Evolutionary conservation across 306 rosid species (phyloP), one percentile per base, ranked within the genome.

Genomic region (Sindora glabra): DNA sequence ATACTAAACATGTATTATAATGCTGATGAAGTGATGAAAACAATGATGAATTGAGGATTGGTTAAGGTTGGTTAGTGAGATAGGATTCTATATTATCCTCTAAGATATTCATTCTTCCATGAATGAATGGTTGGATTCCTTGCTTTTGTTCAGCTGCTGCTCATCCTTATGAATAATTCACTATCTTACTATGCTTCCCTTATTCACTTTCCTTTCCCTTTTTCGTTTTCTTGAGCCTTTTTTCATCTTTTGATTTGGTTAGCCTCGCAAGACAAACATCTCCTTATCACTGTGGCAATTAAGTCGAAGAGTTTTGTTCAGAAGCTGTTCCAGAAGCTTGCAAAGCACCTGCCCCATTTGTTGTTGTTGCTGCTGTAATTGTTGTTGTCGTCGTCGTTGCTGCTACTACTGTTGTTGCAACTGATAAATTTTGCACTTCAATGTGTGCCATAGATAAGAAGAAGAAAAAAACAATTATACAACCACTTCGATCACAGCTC

Each of bases 291-390:
- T 33, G 64, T 30, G 5, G 74, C 64, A 37, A 65, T 72, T 64
- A 81, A 56, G 72, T 62, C 45, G 76, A 70, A 9, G 88, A 74
- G 48, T 74, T 81, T 63, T 76, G 89, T 48, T 82, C 86, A 17
- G 89, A 67, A 62, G 51, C 70, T 59, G 78, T 24, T 55, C 61
- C 83, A 24, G 89, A 74, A 41, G 79, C 75, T 78, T 78, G 86
- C 53, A 67, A 68, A 64, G 51, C 61, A 21, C 56, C 67, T 30
- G 59, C 51, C 18, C 46, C 74, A 6, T 58, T 13, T 69, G 62
- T 37, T 17, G 53, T 13, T 21, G 37, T 19, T 45, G 62, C 27
- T 56, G 71, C 25, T 77, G 72, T 48, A 57, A 72, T 76, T 71
- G 68, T 48, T 16, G 36, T 6, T 55, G 48, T 16, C 14, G 62